Evolutionary conservation across 805 yeast genomes (phyloP).

Genomic region (Ogataea neopini): DNA sequence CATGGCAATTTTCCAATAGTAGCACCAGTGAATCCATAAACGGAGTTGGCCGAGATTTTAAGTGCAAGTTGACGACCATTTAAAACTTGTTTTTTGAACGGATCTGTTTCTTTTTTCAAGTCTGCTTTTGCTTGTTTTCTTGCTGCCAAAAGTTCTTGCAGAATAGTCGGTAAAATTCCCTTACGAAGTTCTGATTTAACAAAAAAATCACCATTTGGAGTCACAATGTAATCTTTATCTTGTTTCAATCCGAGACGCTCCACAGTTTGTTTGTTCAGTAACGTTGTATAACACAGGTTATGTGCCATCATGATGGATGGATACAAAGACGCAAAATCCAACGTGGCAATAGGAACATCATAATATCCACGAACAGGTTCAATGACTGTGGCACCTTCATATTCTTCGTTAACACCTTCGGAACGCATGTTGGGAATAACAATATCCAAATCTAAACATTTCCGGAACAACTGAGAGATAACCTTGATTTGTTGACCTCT

Average conservation of each 20-base stretch:
- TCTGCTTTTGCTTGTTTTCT: constrained; percentile 92
- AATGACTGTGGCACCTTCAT: constrained; percentile 99
- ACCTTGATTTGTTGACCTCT: constrained; percentile 99
- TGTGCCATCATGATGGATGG: constrained; percentile 99
- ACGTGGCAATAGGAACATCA: constrained; percentile 94
- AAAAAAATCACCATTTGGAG: constrained; percentile 93
- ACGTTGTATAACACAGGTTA: constrained; percentile 91
- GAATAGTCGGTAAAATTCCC: constrained; percentile 90
- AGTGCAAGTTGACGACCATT: constrained; percentile 97
- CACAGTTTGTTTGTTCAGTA: constrained; percentile 68
- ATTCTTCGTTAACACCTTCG: constrained; percentile 84
- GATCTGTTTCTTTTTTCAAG: constrained; percentile 89
- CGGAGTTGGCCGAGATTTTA: constrained; percentile 96
- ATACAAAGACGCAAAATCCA: constrained; percentile 95
- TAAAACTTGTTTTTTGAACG: constrained; percentile 87
- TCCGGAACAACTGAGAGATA: constrained; percentile 90
- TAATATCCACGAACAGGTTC: constrained; percentile 96
- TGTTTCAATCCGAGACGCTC: constrained; percentile 61
- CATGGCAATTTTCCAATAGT: constrained; percentile 97
- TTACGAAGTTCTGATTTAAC: constrained; percentile 67
- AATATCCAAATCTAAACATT: constrained; percentile 81
- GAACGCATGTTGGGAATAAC: constrained; percentile 88
- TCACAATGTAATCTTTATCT: constrained; percentile 75
- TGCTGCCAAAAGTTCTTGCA: constrained; percentile 84
- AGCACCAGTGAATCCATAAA: constrained; percentile 98